phyloP scores from a whole-genome alignment of 306 rosid species.

The Betula pendula region DNA sequence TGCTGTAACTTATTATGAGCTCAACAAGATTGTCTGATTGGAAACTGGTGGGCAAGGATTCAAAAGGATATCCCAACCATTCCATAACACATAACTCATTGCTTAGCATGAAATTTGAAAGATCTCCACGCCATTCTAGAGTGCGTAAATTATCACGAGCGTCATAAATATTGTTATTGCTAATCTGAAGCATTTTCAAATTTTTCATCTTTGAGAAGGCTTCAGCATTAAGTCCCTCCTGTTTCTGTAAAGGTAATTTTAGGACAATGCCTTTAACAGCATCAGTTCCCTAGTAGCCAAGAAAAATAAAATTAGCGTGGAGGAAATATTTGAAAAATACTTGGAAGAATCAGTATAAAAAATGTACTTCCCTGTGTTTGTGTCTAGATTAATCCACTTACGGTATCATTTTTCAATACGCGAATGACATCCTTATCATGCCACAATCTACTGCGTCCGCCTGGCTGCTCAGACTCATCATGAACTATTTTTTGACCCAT shows the following conservation, averaged over 20 bases:
- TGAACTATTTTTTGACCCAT: constrained; percentile 21
- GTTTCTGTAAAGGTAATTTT: background rate
- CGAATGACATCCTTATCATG: constrained; percentile 6
- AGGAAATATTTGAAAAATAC: too few relatives aligned
- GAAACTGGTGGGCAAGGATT: constrained; percentile 5
- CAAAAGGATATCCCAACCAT: constrained; percentile 22
- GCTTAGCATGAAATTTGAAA: constrained; percentile 4
- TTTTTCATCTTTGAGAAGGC: too few relatives aligned
- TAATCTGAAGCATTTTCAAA: too few relatives aligned
- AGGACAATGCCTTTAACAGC: constrained; percentile 20
- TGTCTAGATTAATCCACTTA: background rate
- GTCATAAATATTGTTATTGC: too few relatives aligned
- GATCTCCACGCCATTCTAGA: too few relatives aligned
- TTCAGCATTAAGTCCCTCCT: too few relatives aligned
- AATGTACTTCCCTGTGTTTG: too few relatives aligned
- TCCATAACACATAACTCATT: constrained; percentile 24
- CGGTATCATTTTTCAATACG: constrained; percentile 12
- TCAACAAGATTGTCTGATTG: constrained; percentile 21
- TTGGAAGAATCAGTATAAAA: too few relatives aligned
- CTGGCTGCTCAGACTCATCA: constrained; percentile 10
- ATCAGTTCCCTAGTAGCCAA: constrained; percentile 10
- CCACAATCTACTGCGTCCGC: constrained; percentile 22
- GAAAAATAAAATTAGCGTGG: too few relatives aligned
- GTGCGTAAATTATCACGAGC: too few relatives aligned
- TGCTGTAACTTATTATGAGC: constrained; percentile 21